These are phyloP conservation scores for Plasmodium blacklocki DNA, from an alignment of 169 alveolate genomes.

Conservation along the genomic window DNA sequence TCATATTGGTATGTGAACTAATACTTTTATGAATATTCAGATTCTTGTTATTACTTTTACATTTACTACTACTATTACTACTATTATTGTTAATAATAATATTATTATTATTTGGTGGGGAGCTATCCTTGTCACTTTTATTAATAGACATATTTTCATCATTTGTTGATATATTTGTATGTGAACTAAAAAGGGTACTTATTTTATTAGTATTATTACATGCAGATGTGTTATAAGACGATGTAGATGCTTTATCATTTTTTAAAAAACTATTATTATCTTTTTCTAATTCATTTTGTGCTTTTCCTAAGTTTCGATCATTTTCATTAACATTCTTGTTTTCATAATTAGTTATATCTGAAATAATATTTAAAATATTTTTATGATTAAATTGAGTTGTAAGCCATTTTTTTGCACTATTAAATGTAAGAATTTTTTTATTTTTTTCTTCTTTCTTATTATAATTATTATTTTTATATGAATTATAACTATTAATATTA, in stretches of 20 bases:
- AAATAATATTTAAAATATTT: slow-evolving; percentile 60
- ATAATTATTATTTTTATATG: neutral
- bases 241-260: neutral
- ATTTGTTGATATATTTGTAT: slow-evolving; percentile 16
- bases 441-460: slow-evolving; percentile 60
- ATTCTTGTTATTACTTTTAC: slow-evolving; percentile 1
- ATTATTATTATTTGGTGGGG: neutral
- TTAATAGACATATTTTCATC: slow-evolving; percentile 16
- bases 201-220: neutral
- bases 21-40: neutral
- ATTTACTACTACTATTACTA: neutral
- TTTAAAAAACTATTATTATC: neutral
- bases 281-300: neutral
- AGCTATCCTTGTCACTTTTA: slow-evolving; percentile 22
- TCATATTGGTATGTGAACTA: neutral
- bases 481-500: neutral
- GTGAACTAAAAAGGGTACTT: neutral
- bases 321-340: slow-evolving; percentile 1
- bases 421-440: slow-evolving; percentile 51
- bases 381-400: slow-evolving; percentile 67
- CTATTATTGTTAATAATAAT: neutral
- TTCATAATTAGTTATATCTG: slow-evolving; percentile 72
- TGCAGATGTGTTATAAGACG: too few species aligned
- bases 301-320: neutral
- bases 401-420: slow-evolving; percentile 70